phyloP scores from a whole-genome alignment of 2,329 filamentous ascomycete species.

The Penicillium sp. region DNA sequence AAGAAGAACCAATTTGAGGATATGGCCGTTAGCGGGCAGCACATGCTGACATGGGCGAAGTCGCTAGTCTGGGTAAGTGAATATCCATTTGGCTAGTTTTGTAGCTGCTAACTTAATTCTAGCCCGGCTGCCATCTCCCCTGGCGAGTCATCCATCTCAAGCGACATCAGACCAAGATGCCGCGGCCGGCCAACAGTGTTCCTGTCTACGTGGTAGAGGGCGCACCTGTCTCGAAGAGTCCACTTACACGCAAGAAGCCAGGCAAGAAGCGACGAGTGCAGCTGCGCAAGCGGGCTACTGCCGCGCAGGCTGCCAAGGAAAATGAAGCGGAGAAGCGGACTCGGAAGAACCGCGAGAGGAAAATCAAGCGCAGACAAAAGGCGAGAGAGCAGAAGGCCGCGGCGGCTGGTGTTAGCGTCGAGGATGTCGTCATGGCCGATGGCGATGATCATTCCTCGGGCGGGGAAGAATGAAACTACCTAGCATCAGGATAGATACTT shows the following conservation, averaged over 20 bases:
- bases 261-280: constrained; percentile 44
- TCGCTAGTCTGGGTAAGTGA: constrained; percentile 35
- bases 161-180: constrained; percentile 31
- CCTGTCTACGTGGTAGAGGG: constrained; percentile 23
- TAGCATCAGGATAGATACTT: background rate
- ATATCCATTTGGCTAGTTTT: background rate
- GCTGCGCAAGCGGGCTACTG: constrained; percentile 34
- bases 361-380: constrained; percentile 39
- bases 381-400: constrained; percentile 37
- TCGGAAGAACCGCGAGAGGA: constrained; percentile 40
- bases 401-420: constrained; percentile 18
- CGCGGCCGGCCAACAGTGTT: constrained; percentile 21
- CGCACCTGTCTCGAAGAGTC: constrained; percentile 21
- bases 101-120: background rate
- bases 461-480: constrained; percentile 5
- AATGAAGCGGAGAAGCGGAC: constrained; percentile 39
- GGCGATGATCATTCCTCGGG: constrained; percentile 19
- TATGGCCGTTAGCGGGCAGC: constrained; percentile 35
- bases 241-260: constrained; percentile 39
- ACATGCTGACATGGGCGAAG: constrained; percentile 31
- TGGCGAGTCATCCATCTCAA: constrained; percentile 42
- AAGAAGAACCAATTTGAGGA: constrained; percentile 35
- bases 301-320: constrained; percentile 32
- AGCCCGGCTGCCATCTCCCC: constrained; percentile 43
- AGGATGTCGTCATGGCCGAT: constrained; percentile 16